These are phyloP conservation scores for Kingdonia uniflora DNA, from an alignment of 164 flowering plant species.

Conservation along the genomic window DNA sequence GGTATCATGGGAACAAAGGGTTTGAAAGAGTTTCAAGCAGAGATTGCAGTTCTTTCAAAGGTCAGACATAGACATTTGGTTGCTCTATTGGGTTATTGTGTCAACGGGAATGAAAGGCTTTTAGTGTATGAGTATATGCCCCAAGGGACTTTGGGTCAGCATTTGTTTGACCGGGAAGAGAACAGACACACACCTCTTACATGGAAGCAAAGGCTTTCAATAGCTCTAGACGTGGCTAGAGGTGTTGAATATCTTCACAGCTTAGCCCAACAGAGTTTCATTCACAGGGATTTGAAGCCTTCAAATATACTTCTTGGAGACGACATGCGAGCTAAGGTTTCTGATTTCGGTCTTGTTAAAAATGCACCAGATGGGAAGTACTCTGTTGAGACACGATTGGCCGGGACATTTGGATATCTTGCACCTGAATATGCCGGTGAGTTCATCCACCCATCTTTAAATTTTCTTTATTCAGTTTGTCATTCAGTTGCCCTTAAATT, in stretches of 20 bases:
- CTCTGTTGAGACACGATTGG: slow-evolving; percentile 40
- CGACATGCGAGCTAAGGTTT: slow-evolving; percentile 46
- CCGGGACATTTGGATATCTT: slow-evolving; percentile 57
- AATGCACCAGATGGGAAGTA: slow-evolving; percentile 43
- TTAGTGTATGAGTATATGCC: slow-evolving; percentile 54
- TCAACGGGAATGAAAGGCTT: slow-evolving; percentile 35
- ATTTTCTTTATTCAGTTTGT: background rate
- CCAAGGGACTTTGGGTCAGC: slow-evolving; percentile 42
- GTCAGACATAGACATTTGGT: slow-evolving; percentile 54
- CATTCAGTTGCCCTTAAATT: no score
- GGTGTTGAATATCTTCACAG: slow-evolving; percentile 50
- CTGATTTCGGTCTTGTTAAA: slow-evolving; percentile 49
- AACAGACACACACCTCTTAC: slow-evolving; percentile 21
- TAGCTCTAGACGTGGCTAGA: slow-evolving; percentile 47
- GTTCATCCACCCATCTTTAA: background rate
- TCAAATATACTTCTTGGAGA: slow-evolving; percentile 45
- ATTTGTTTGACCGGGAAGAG: slow-evolving; percentile 24
- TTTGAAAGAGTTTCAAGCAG: slow-evolving; percentile 40
- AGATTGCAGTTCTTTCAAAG: slow-evolving; percentile 41
- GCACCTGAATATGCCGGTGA: slow-evolving; percentile 55
- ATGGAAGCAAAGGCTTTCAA: slow-evolving; percentile 42
- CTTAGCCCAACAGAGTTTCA: slow-evolving; percentile 50
- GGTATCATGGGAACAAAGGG: slow-evolving; percentile 27
- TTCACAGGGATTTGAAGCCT: slow-evolving; percentile 46
- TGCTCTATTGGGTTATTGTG: slow-evolving; percentile 35